Percentiles rank a stretch among this genome's conserved stretches.
Evolutionary conservation across 2,329 filamentous ascomycete genomes (phyloP).

Genomic region (Epichloe amarillans): DNA sequence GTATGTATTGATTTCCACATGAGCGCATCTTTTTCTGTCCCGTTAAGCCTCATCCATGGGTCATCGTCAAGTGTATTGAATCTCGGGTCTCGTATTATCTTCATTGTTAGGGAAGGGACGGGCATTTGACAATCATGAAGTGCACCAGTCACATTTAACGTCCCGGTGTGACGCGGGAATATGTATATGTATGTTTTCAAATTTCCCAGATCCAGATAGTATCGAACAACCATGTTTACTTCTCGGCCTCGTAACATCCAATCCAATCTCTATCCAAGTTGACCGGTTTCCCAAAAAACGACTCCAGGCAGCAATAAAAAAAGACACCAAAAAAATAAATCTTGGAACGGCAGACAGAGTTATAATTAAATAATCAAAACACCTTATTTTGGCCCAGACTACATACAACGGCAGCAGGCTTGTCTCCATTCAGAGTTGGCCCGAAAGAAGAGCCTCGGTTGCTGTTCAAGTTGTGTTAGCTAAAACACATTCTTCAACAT

Average conservation of each 20-base stretch:
- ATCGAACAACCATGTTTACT: neutral
- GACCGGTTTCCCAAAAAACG: neutral
- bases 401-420: neutral
- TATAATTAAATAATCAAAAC: neutral
- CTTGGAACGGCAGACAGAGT: neutral
- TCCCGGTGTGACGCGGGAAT: too few species aligned
- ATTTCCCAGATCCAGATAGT: neutral
- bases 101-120: neutral
- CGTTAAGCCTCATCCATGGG: too few species aligned
- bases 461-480: conserved; percentile 27
- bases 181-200: neutral
- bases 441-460: conserved; percentile 67
- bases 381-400: neutral
- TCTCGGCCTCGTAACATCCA: neutral
- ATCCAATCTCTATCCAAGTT: neutral
- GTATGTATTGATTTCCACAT: too few species aligned
- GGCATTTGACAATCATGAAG: neutral
- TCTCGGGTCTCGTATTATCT: too few species aligned
- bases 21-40: too few species aligned
- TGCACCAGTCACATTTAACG: too few species aligned
- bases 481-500: too few species aligned
- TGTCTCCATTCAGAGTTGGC: conserved; percentile 46
- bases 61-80: too few species aligned
- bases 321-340: neutral
- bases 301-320: conserved; percentile 3